phyloP scores from a whole-genome alignment of 164 flowering plant genomes.

The Pachysandra terminalis region DNA sequence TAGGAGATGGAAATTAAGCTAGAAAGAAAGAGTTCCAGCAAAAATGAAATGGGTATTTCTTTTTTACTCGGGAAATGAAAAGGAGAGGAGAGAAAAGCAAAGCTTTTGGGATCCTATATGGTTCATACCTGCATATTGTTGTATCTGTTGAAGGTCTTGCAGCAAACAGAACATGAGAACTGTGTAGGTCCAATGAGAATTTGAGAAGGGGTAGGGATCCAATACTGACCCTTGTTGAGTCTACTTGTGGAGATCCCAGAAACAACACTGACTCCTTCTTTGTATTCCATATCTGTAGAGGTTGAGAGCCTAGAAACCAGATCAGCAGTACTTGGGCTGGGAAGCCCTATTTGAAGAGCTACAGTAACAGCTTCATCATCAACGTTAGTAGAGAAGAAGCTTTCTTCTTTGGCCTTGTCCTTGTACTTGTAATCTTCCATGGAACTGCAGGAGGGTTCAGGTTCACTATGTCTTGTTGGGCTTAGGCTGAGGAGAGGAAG shows the following conservation, averaged over 20 bases:
- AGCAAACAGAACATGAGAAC: constrained; percentile 95
- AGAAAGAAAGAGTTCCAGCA: constrained; percentile 22
- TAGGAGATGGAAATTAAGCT: constrained; percentile 23
- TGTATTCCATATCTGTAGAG: constrained; percentile 22
- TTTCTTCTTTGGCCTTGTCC: constrained; percentile 20
- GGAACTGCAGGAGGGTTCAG: constrained; percentile 23
- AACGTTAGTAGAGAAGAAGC: constrained; percentile 19
- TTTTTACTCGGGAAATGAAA: constrained; percentile 18
- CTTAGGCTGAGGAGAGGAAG: constrained; percentile 74
- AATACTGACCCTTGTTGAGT: constrained; percentile 83
- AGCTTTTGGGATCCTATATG: constrained; percentile 5
- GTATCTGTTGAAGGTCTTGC: constrained; percentile 95
- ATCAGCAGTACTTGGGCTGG: constrained; percentile 41
- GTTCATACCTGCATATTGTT: constrained; percentile 86
- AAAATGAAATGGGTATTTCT: constrained; percentile 11
- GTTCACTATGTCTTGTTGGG: constrained; percentile 50
- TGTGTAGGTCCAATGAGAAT: constrained; percentile 95
- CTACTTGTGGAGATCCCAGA: constrained; percentile 30
- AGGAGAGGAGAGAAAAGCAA: constrained; percentile 4
- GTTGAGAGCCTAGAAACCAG: constrained; percentile 34
- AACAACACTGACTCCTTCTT: constrained; percentile 35
- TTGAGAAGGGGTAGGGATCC: constrained; percentile 97
- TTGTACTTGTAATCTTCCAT: constrained; percentile 44
- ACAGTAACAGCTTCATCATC: constrained; percentile 44
- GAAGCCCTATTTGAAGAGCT: constrained; percentile 70